Evolutionary conservation across 176 grass and related monocot species (phyloP).

Genomic region (Melocanna baccifera): DNA sequence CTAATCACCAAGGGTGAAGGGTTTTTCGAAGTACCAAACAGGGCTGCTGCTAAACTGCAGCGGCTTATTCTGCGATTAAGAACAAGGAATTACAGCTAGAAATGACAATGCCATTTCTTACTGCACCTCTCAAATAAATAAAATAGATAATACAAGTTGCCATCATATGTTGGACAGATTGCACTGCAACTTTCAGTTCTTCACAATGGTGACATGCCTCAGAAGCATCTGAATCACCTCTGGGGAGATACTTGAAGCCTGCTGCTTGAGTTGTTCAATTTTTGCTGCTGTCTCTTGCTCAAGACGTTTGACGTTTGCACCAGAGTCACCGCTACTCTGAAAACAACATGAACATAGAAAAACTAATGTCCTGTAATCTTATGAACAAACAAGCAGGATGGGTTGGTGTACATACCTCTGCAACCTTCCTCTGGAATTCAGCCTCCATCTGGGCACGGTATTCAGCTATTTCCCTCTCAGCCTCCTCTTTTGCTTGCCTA

Average conservation of each 20-base stretch:
- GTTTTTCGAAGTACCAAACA: constrained; percentile 1
- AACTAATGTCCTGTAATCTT: background rate
- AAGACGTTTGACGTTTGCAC: constrained; percentile 75
- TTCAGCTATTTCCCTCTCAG: constrained; percentile 69
- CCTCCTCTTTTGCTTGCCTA: constrained; percentile 89
- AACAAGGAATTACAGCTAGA: constrained; percentile 34
- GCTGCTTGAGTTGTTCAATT: constrained; percentile 53
- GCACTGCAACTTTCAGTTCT: constrained; percentile 43
- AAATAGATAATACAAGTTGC: constrained; percentile 27
- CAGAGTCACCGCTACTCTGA: constrained; percentile 76
- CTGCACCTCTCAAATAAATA: constrained; percentile 26
- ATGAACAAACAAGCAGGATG: background rate
- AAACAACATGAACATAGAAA: constrained; percentile 9
- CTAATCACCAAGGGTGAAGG: background rate
- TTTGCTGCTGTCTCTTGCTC: constrained; percentile 69
- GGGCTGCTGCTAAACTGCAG: background rate
- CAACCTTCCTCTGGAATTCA: constrained; percentile 74
- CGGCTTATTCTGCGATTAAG: constrained; percentile 27
- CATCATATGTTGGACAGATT: background rate
- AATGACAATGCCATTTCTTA: constrained; percentile 26
- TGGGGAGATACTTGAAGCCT: constrained; percentile 46
- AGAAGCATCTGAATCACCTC: constrained; percentile 89
- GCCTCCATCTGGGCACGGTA: constrained; percentile 76
- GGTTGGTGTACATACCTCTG: constrained; percentile 48
- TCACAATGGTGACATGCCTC: constrained; percentile 75